phyloP scores from a whole-genome alignment of 2,329 filamentous ascomycete species.

The Talaromyces sp. region DNA sequence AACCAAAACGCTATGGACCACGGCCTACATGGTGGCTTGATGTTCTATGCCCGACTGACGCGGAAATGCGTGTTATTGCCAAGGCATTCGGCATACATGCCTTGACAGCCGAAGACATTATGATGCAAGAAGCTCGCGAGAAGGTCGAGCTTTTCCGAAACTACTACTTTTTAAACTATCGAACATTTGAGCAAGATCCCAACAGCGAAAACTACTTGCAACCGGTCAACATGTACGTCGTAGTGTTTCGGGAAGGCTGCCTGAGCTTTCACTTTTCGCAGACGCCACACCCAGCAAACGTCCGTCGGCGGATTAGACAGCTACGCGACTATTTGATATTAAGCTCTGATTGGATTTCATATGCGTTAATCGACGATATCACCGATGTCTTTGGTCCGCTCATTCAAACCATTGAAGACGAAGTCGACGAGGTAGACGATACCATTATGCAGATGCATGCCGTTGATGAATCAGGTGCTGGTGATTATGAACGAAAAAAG shows the following conservation, averaged over 20 bases:
- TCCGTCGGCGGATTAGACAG: constrained; percentile 87
- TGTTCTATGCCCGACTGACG: constrained; percentile 82
- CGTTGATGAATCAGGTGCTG: constrained; percentile 36
- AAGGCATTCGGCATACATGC: constrained; percentile 96
- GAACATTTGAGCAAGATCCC: constrained; percentile 92
- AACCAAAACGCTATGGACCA: constrained; percentile 62
- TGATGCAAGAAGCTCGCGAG: constrained; percentile 94
- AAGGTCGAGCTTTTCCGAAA: constrained; percentile 97
- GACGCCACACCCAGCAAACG: constrained; percentile 93
- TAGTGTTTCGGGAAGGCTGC: constrained; percentile 93
- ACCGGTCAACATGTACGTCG: constrained; percentile 94
- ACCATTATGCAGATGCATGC: constrained; percentile 79
- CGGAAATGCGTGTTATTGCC: constrained; percentile 89
- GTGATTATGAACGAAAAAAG: constrained; percentile 29
- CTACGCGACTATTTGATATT: constrained; percentile 89
- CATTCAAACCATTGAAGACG: constrained; percentile 88
- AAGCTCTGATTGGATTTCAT: constrained; percentile 96
- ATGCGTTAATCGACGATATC: constrained; percentile 96
- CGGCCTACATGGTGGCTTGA: constrained; percentile 97
- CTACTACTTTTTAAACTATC: constrained; percentile 99
- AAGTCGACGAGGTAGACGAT: constrained; percentile 96
- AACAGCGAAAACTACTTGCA: constrained; percentile 87
- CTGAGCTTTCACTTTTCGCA: constrained; percentile 97
- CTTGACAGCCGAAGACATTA: constrained; percentile 90
- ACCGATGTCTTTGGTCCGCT: constrained; percentile 93